Conservation (phyloP, 2,329 filamentous ascomycete genomes). For the Neofusicoccum kwambonambiense region DNA sequence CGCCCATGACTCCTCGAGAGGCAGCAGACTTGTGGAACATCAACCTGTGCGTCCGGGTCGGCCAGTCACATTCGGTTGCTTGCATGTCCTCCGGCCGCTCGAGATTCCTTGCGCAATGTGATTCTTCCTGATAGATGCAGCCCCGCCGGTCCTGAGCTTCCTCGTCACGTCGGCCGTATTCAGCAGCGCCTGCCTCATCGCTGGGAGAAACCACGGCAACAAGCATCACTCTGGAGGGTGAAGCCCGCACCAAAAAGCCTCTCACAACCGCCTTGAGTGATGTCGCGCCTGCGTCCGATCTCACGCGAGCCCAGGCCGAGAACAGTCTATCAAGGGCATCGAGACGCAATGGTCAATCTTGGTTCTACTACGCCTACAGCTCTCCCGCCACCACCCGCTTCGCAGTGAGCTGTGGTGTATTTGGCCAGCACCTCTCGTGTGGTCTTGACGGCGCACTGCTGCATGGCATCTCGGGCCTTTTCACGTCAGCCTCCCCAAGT, state of each 20-base stretch:
- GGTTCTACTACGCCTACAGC: not conserved
- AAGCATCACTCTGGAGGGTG: not conserved
- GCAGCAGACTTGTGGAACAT: too few species aligned
- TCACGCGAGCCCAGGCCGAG: too few species aligned
- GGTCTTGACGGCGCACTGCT: too few species aligned
- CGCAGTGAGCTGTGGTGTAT: not conserved
- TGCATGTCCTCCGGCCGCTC: not conserved
- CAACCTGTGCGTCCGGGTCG: not conserved
- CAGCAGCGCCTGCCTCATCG: not conserved
- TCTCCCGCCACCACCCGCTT: too few species aligned
- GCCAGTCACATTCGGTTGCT: not conserved
- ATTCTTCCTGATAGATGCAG: not conserved
- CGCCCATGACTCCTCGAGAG: too few species aligned
- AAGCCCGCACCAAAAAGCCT: not conserved
- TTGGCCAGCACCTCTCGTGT: too few species aligned
- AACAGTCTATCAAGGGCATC: too few species aligned
- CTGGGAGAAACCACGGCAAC: not conserved
- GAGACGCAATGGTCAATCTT: not conserved
- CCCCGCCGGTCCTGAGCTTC: not conserved
- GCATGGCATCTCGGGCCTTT: too few species aligned
- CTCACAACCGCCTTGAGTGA: not conserved
- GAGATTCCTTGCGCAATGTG: not conserved
- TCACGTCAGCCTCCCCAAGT: too few species aligned
- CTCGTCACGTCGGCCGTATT: not conserved
- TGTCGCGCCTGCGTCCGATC: too few species aligned